Evolutionary conservation across 495 filamentous ascomycete genomes (phyloP).

Genomic region (Neurospora sp.): DNA sequence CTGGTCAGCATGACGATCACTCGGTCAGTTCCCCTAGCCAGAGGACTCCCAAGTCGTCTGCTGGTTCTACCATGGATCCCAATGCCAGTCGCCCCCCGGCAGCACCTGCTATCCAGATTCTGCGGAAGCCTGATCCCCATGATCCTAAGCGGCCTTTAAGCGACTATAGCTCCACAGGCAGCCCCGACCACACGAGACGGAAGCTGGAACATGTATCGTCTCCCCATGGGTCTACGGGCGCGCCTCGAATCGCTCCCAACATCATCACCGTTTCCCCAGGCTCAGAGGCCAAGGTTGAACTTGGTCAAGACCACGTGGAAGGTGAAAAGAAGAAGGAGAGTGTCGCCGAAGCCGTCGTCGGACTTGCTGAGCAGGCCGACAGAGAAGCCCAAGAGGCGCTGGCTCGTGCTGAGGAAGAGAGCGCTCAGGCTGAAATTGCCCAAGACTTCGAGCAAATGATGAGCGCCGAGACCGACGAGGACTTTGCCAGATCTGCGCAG

Average conservation of each 20-base stretch:
- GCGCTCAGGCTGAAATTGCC: conserved; percentile 38
- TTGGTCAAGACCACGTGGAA: conserved; percentile 1
- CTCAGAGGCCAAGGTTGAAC: conserved; percentile 6
- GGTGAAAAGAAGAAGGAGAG: conserved; percentile 45
- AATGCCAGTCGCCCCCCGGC: conserved; percentile 16
- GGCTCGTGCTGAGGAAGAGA: conserved; percentile 43
- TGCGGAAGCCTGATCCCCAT: conserved; percentile 28
- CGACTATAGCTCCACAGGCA: conserved; percentile 28
- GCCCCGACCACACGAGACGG: conserved; percentile 33
- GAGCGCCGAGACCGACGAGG: conserved; percentile 32
- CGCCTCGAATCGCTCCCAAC: neutral
- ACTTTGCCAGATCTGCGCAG: conserved; percentile 34
- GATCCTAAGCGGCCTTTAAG: conserved; percentile 31
- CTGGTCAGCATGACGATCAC: conserved; percentile 15
- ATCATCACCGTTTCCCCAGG: conserved; percentile 8
- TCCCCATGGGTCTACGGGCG: conserved; percentile 11
- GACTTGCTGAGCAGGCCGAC: conserved; percentile 57
- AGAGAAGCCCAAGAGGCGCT: conserved; percentile 59
- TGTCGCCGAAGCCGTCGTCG: conserved; percentile 60
- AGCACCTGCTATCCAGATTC: conserved; percentile 22
- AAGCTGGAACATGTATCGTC: conserved; percentile 36
- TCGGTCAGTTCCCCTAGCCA: conserved; percentile 25
- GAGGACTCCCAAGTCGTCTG: conserved; percentile 30
- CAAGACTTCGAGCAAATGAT: conserved; percentile 33
- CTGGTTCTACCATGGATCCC: conserved; percentile 2